Evolutionary conservation across 805 yeast species (phyloP), one percentile per base, ranked within the genome.

Genomic region (Yarrowia hollandica): DNA sequence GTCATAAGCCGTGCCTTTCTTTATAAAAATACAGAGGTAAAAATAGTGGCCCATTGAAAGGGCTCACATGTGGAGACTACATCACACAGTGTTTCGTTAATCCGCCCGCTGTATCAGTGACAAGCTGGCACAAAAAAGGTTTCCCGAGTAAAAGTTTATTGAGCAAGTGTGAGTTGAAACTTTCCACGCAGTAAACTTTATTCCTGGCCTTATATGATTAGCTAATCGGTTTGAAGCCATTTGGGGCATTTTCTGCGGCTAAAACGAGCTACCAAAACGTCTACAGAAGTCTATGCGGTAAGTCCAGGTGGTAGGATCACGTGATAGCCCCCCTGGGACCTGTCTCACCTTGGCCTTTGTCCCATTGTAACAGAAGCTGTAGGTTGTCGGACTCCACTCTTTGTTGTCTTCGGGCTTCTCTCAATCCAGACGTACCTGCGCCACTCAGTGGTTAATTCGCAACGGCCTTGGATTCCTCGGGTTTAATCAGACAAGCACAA

Each of bases 371-470:
- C n/a, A n/a, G n/a, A n/a, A n/a, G n/a, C n/a, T n/a, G n/a, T n/a
- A n/a, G n/a, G 30, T 26, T 12, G 30, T 26, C 30, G 30, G 30
- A 26, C 12, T 26, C 30, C 30, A 26, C 7, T 5, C 30, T 26
- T 26, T 26, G 30, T 26, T 26, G 30, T 26, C 7, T 3, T 26
- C 11, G 30, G 30, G 12, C 12, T 26, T 10, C 30, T 38, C 18
- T 7, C 48, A 33, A 41, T 41, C 48, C 3, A 4, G 30, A 39
- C 31, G 46, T 39, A 39, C 46, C 46, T 39, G 48, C 33, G 48
- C 48, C 44, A 41, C 25, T 23, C 44, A 39, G 21, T 41, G 33
- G 33, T 41, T 16, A 41, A 23, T 41, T n/a, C n/a, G n/a, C n/a
- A 41, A 41, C 48, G 21, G 46, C 14, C 10, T 11, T 15, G 21